phyloP scores from a whole-genome alignment of 768 basidiomycete genomes.

The Mrakia frigida region DNA sequence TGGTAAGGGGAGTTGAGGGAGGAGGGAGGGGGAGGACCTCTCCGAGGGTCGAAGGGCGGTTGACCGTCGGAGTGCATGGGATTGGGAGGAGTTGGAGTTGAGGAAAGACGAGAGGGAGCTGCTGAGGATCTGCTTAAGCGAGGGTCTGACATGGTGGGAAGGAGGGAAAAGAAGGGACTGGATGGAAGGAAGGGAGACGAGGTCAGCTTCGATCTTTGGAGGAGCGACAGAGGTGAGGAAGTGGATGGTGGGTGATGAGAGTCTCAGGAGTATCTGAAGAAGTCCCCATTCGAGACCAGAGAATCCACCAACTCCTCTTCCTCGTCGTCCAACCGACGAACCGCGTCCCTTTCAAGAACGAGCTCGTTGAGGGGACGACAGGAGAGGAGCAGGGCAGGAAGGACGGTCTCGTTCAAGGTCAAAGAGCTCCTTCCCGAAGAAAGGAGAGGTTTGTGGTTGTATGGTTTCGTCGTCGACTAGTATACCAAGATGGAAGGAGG shows the following conservation, averaged over 20 bases:
- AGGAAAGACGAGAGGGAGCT: not conserved
- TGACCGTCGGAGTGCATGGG: not conserved
- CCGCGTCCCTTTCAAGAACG: not conserved
- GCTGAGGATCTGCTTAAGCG: not conserved
- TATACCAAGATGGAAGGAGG: not conserved
- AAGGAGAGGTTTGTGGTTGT: constrained; percentile 6
- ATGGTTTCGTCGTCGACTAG: constrained; percentile 17
- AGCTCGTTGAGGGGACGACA: not conserved
- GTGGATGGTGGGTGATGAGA: not conserved
- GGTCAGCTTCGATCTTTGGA: constrained; percentile 3
- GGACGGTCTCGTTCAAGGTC: constrained; percentile 6
- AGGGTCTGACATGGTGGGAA: constrained; percentile 22
- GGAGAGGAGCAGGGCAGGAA: not conserved
- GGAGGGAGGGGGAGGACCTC: not conserved
- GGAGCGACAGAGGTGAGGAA: not conserved
- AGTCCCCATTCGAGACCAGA: constrained; percentile 22
- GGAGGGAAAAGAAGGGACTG: not conserved
- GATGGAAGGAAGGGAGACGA: not conserved
- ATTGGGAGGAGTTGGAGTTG: not conserved
- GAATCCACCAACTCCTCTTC: not conserved
- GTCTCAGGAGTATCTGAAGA: constrained; percentile 33
- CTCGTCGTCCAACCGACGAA: not conserved
- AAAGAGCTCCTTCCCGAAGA: not conserved
- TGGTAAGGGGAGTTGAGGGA: not conserved
- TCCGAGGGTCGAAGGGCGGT: constrained; percentile 1